Percentiles rank a stretch among this genome's conserved stretches.
These are phyloP conservation scores for Conoideocrella luteorostrata DNA, from an alignment of 2,329 filamentous ascomycete genomes.

Conservation along the genomic window DNA sequence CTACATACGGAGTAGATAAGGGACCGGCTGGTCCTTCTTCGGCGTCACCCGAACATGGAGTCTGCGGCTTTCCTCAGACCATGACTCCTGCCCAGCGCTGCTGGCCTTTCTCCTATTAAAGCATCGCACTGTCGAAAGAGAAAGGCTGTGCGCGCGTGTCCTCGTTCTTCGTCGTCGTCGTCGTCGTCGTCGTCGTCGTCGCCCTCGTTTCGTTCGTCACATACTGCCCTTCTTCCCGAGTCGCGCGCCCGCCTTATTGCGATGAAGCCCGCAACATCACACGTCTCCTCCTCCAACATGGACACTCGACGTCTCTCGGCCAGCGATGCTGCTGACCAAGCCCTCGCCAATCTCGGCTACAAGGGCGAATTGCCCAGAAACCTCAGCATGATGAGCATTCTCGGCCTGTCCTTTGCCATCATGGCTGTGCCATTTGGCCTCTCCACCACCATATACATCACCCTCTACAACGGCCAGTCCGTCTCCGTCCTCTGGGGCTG, in stretches of 20 bases:
- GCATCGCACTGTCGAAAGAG: too few relatives aligned
- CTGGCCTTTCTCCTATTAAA: too few relatives aligned
- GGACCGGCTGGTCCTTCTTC: too few relatives aligned
- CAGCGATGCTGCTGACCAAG: constrained; percentile 30
- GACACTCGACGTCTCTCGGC: constrained; percentile 12
- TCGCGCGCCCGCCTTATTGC: neutral
- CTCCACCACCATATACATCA: constrained; percentile 40
- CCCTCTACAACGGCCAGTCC: constrained; percentile 65
- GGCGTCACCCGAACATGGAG: too few relatives aligned
- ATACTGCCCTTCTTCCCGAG: too few relatives aligned
- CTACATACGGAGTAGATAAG: too few relatives aligned
- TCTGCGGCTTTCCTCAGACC: too few relatives aligned
- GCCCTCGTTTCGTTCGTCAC: too few relatives aligned
- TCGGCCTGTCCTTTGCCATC: constrained; percentile 45
- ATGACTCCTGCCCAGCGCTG: too few relatives aligned
- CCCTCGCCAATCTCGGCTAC: constrained; percentile 42
- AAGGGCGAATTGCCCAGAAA: constrained; percentile 43
- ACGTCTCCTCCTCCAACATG: constrained; percentile 4
- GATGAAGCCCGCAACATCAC: constrained; percentile 1
- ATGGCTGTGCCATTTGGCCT: constrained; percentile 46
- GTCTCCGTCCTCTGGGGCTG: constrained; percentile 71
- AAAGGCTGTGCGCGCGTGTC: too few relatives aligned
- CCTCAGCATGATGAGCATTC: constrained; percentile 42
- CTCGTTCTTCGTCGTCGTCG: too few relatives aligned
- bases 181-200: neutral